Conservation (phyloP, 2,329 filamentous ascomycete genomes). For the Xylariaceae sp. region DNA sequence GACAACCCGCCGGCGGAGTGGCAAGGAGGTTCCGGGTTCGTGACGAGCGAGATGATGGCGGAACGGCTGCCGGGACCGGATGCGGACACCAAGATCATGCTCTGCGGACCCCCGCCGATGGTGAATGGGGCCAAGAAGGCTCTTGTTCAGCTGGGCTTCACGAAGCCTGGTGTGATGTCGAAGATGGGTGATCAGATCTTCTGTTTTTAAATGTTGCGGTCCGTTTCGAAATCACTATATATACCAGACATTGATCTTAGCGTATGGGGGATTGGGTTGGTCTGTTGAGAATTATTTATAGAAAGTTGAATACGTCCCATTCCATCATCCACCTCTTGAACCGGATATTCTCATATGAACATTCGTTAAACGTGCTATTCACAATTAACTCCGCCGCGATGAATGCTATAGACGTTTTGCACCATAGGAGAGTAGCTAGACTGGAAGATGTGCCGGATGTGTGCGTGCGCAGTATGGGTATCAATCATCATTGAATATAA, state of each 20-base stretch:
- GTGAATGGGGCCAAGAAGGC: conserved; percentile 51
- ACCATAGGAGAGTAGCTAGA: too few species aligned
- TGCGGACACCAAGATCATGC: conserved; percentile 46
- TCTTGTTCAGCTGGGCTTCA: conserved; percentile 45
- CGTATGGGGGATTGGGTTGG: not conserved
- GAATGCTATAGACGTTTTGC: too few species aligned
- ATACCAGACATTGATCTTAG: not conserved
- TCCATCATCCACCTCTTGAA: too few species aligned
- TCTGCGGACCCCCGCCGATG: conserved; percentile 60
- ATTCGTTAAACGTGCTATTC: too few species aligned
- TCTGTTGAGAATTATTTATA: not conserved
- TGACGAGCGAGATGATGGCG: conserved; percentile 47
- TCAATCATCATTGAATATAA: too few species aligned
- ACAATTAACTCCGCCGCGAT: too few species aligned
- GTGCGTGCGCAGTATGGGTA: too few species aligned
- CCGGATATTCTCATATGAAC: too few species aligned
- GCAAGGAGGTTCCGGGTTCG: conserved; percentile 44
- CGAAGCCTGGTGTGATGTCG: conserved; percentile 43
- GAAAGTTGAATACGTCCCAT: too few species aligned
- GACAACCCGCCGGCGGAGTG: conserved; percentile 44
- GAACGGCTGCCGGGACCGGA: conserved; percentile 44
- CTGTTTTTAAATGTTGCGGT: conserved; percentile 18
- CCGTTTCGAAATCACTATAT: not conserved
- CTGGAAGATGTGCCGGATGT: too few species aligned
- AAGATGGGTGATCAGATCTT: conserved; percentile 54